Percentiles rank a stretch among this genome's conserved stretches.
phyloP scores from a whole-genome alignment of 257 asterid species.

The Scutellaria baicalensis region DNA sequence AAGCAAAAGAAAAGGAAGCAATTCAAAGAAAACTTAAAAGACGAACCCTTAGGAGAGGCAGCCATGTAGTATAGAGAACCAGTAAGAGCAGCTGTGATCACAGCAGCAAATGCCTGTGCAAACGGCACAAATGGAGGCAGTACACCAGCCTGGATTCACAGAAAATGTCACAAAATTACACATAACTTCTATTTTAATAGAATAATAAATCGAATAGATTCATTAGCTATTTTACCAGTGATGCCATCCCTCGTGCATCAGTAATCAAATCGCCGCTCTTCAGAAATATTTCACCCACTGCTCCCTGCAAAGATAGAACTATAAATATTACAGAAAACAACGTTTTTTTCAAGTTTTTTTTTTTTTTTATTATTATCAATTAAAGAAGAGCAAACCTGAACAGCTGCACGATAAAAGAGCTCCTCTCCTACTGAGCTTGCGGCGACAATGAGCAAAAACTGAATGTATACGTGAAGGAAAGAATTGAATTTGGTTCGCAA shows the following conservation, averaged over 20 bases:
- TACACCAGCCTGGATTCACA: conserved; percentile 59
- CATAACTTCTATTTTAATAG: not conserved
- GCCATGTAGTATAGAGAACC: conserved; percentile 88
- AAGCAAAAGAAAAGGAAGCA: not conserved
- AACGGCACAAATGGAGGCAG: conserved; percentile 94
- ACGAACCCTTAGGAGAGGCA: conserved; percentile 81
- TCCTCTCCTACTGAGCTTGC: conserved; percentile 99
- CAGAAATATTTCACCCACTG: conserved; percentile 69
- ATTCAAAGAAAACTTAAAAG: not conserved
- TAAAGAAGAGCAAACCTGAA: conserved; percentile 51
- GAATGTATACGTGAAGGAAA: conserved; percentile 1
- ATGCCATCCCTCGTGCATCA: conserved; percentile 85
- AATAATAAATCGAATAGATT: not conserved
- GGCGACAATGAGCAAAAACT: conserved; percentile 90
- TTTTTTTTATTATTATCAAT: too few species aligned
- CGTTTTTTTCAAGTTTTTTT: too few species aligned
- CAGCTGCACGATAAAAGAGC: conserved; percentile 92
- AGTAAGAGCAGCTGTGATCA: conserved; percentile 80
- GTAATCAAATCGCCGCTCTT: conserved; percentile 57
- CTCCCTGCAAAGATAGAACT: conserved; percentile 48
- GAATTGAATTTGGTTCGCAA: not conserved
- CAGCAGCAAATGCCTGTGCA: conserved; percentile 97
- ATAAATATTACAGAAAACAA: too few species aligned
- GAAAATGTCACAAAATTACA: not conserved
- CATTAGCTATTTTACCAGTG: conserved; percentile 45